phyloP scores from a whole-genome alignment of 371 early-diverging fungal species.

The Furculomyces boomerangus region DNA sequence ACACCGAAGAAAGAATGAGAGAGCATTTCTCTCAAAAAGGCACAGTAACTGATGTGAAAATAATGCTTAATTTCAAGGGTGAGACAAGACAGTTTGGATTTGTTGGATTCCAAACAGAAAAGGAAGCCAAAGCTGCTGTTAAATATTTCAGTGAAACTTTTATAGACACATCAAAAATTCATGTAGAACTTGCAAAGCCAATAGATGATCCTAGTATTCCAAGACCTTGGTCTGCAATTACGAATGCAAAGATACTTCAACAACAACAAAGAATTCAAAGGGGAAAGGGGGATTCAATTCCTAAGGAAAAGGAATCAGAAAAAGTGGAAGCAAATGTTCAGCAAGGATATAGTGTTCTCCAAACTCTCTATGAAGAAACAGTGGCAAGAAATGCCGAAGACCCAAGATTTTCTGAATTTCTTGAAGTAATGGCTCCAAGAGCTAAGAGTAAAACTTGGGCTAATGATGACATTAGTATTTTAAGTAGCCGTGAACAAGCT shows the following conservation, averaged over 20 bases:
- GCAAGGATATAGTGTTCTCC: slow-evolving; percentile 15
- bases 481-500: slow-evolving; percentile 10
- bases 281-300: slow-evolving; percentile 29
- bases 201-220: slow-evolving; percentile 41
- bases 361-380: slow-evolving; percentile 35
- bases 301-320: slow-evolving; percentile 24
- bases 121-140: slow-evolving; percentile 64
- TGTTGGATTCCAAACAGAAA: slow-evolving; percentile 73
- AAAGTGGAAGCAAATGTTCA: slow-evolving; percentile 14
- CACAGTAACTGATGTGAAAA: slow-evolving; percentile 79
- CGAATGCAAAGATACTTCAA: slow-evolving; percentile 13
- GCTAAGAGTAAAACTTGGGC: slow-evolving; percentile 73
- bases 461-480: slow-evolving; percentile 56
- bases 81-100: slow-evolving; percentile 76
- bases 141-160: slow-evolving; percentile 76
- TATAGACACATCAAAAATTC: slow-evolving; percentile 72
- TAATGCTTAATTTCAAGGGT: slow-evolving; percentile 61
- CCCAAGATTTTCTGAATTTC: slow-evolving; percentile 68
- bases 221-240: slow-evolving; percentile 76
- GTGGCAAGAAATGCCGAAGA: slow-evolving; percentile 30
- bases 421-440: slow-evolving; percentile 77
- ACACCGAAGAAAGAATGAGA: slow-evolving; percentile 62
- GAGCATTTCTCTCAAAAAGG: slow-evolving; percentile 73
- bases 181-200: slow-evolving; percentile 73
- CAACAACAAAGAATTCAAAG: slow-evolving; percentile 4